Evolutionary conservation across 2,329 filamentous ascomycete genomes (phyloP), one percentile per base, ranked within the genome.

Genomic region (Didymella segeticola): DNA sequence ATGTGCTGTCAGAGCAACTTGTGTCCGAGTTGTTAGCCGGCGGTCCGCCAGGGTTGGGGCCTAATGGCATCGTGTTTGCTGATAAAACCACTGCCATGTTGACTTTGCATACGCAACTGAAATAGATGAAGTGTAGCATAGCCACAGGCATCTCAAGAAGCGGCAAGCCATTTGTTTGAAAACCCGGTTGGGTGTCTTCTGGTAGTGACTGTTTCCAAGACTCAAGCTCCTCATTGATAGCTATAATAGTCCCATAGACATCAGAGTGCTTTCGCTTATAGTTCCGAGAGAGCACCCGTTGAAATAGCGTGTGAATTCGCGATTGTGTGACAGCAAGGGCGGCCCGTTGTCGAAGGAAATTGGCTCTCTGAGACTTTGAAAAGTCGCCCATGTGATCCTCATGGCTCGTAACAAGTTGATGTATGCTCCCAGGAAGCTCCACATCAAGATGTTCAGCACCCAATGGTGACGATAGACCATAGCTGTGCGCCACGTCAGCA

Each of bases 401-500:
- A 15, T 14, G 20, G 11, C 36, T 4, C n/a, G 12, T n/a, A 38
- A 10, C 20, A 25, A 23, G 36, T n/a, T 25, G 4, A 25, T 38
- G 7, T 36, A 17, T 19, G 30, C 26, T 12, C 19, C 15, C 27
- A n/a, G 43, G 47, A 15, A 51, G 20, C 6, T 37, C 25, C 9
- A 51, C 12, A 14, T 15, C 20, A 17, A 30, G 10, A 2, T 22
- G 19, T 36, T 43, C 30, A 12, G 6, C 15, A 22, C 23, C n/a
- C 5, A 45, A 30, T 14, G 22, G 47, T 20, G 47, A 51, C 6
- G 47, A 30, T 10, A 51, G 11, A 20, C 15, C 38, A 30, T 23
- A 51, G n/a, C 14, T 51, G 14, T 51, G 39, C 41, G 25, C 36
- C 17, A 52, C 9, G 8, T 52, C 48, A 17, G 20, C 36, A 39